Evolutionary conservation across 2,329 filamentous ascomycete genomes (phyloP), one percentile per base, ranked within the genome.

Genomic region (Nigrograna mackinnonii): DNA sequence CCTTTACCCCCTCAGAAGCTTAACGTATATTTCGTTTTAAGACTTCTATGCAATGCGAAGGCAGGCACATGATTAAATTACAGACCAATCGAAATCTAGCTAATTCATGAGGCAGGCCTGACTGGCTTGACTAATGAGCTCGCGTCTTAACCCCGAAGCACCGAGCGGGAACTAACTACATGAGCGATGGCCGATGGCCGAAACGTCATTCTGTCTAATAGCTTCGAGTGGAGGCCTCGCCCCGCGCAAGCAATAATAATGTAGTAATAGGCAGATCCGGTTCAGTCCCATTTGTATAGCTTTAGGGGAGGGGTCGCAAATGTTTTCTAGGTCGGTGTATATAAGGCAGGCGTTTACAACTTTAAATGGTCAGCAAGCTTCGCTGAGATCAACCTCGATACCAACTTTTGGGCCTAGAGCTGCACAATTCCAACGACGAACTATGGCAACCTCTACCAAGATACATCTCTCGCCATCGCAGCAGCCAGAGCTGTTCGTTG

Each of bases 401-500:
- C n/a, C n/a, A n/a, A n/a, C n/a, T n/a, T n/a, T n/a, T n/a, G n/a
- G n/a, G n/a, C n/a, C n/a, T n/a, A n/a, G n/a, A n/a, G n/a, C n/a
- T n/a, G n/a, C n/a, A n/a, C n/a, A n/a, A n/a, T n/a, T n/a, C n/a
- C n/a, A n/a, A n/a, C n/a, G 24, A 28, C n/a, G 31, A 17, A 33
- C n/a, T 9, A 69, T 68, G 66, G 62, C 64, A 6, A 64, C 57
- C 5, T 49, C 50, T n/a, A 58, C 57, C 4, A 61, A 53, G 43
- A 44, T 69, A 21, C 64, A 77, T 20, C 62, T 84, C 9, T 64
- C 71, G 1, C 59, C 68, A 3, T 14, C 31, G 18, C 67, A 77
- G 41, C 47, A 69, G 11, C 77, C 78, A 0, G 65, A 75, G 16
- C 80, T 75, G 52, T 73, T 69, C 45, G 60, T 71, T 2, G 59